Base-by-base conservation (phyloP, 1,284 basidiomycete genomes). In the Cutaneotrichosporon mucoides region DNA sequence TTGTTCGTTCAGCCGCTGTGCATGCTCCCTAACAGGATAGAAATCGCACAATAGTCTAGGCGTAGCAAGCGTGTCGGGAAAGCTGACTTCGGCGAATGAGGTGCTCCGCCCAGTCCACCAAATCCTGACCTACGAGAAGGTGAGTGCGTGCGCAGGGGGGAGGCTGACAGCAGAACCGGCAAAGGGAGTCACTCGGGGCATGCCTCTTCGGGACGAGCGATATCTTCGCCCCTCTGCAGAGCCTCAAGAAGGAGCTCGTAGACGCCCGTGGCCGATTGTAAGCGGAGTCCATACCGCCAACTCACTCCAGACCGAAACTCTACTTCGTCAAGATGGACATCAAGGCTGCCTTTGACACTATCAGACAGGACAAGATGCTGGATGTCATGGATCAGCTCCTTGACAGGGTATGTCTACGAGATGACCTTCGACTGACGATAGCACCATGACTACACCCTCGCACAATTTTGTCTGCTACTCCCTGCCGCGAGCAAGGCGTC, bases 311-410 rank as follows among this genome's bases (percentile, higher is more conserved):
- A 24, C 90, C 91, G 0, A 86, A 85, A 65, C 76, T 96, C 4
- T 98, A 93, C 74, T 95, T 99, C 70, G 92, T 94, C 62, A 99
- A 99, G 76, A 86, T 96, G 36, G 96, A 99, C 71, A 91, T 99
- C 12, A 87, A 89, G 62, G 88, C 92, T 1, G 96, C 93, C 62
- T 99, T 98, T 79, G 96, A 99, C 76, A 92, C 90, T 0, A 98
- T 99, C 64, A 87, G 93, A 46, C 96, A 99, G 73, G 82, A 83
- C 24, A 93, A 88, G 69, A 78, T 99, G 50, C 77, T 99, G 12
- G 80, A 84, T 40, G 91, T 99, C 36, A 76, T 98, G 42, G 82
- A 84, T 24, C 78, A 85, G 1, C 71, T 94, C 7, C 81, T 96
- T 38, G 86, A 86, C 2, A 85, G 90, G 80, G 91, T 90, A 70